Base-by-base conservation (phyloP, 768 basidiomycete species). In the Rhizopogon vesiculosus region DNA sequence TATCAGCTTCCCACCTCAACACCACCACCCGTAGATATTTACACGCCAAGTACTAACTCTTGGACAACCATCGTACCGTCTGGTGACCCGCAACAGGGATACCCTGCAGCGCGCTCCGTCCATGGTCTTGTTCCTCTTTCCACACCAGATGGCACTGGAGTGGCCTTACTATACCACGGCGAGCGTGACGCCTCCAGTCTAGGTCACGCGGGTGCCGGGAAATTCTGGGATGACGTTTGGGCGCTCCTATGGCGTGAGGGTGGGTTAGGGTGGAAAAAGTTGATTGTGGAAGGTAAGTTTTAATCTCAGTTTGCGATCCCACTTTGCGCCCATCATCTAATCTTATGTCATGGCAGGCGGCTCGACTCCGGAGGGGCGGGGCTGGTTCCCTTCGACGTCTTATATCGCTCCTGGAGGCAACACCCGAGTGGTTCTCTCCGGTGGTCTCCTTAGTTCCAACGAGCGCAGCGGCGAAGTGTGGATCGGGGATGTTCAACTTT, bases 171-270 rank as follows among this genome's bases (percentile, higher is more conserved):
- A 16, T 70, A 71, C 45, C 61, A 73, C 31, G 78, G 78, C 1
- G 72, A 77, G 54, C 50, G 66, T 4, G 69, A 65, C 9, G 68
- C 72, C 0, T 72, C 72, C 2, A 58, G 61, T 1, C 56, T 73
- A 5, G 76, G 76, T 2, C 75, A 77, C 49, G 71, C 68, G 0
- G 74, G 72, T 1, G 77, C 73, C 0, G 75, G 74, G 0, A 53
- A 61, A n/a, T 78, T 78, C 62, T 71, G 72, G 66, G 62, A 69
- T 22, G 75, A 78, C 39, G 66, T 65, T 1, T 77, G 74, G 75
- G 53, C 69, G 7, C 62, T 77, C 25, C 46, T 66, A n/a, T 56
- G 62, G 6, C 13, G 53, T 16, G 31, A 55, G 6, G 53, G 35
- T n/a, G 38, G 31, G n/a, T 58, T 69, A 56, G 51, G 53, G 8